Evolutionary conservation across 371 early-diverging fungal genomes (phyloP).

Genomic region (Amoeboradix gromovi): DNA sequence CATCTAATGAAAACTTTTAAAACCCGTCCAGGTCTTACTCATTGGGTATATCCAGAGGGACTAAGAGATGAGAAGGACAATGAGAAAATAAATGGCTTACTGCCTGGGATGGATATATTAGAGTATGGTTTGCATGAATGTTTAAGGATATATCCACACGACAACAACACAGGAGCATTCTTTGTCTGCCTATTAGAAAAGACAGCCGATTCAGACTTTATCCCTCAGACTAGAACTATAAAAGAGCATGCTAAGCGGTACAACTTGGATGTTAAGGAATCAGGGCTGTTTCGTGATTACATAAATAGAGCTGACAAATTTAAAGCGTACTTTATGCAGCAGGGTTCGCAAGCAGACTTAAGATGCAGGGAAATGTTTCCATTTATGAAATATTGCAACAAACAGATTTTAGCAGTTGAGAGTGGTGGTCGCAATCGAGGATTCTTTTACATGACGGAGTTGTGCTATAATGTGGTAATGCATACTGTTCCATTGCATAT

Average conservation of each 20-base stretch:
- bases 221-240: neutral
- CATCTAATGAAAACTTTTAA: conserved; percentile 34
- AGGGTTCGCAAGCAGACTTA: neutral
- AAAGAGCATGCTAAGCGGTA: neutral
- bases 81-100: neutral
- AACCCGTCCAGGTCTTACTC: conserved; percentile 38
- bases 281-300: neutral
- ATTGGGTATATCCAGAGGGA: neutral
- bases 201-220: conserved; percentile 6
- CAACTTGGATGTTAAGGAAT: neutral
- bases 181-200: conserved; percentile 92
- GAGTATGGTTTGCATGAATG: neutral
- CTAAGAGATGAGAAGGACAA: neutral
- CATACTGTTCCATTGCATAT: neutral
- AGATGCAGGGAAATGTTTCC: neutral
- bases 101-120: neutral
- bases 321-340: neutral
- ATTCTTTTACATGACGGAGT: neutral
- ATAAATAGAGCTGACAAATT: neutral
- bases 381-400: neutral
- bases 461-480: neutral
- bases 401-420: neutral
- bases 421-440: neutral
- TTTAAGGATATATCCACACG: conserved; percentile 74
- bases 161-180: conserved; percentile 96